A percentile compares a stretch with the other conserved stretches of the same genome.
Evolutionary conservation across 1,139 yeast species (phyloP).

Genomic region (Debaryomyces sp.): DNA sequence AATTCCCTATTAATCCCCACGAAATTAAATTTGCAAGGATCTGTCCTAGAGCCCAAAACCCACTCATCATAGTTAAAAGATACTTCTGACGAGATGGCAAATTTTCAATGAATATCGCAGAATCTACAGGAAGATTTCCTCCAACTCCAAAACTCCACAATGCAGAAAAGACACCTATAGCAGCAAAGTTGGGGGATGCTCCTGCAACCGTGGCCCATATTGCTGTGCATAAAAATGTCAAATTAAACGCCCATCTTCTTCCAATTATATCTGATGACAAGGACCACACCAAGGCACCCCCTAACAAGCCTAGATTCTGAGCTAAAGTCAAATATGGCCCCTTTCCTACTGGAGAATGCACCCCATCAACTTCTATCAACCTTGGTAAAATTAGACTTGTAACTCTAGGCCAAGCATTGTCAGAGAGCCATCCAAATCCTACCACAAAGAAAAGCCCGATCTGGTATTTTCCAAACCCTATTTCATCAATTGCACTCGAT

Average conservation of each 20-base stretch:
- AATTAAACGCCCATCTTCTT: conserved; percentile 45
- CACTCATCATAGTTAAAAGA: conserved; percentile 46
- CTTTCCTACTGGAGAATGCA: conserved; percentile 34
- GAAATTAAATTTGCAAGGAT: conserved; percentile 40
- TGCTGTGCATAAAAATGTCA: conserved; percentile 45
- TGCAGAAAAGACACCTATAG: conserved; percentile 39
- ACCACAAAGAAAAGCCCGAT: conserved; percentile 44
- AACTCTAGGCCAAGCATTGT: conserved; percentile 48
- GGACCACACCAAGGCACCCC: conserved; percentile 48
- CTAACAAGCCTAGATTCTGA: conserved; percentile 45
- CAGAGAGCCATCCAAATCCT: conserved; percentile 50
- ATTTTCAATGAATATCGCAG: conserved; percentile 47
- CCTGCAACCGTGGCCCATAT: conserved; percentile 42
- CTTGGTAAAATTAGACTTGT: conserved; percentile 39
- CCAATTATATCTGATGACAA: conserved; percentile 45
- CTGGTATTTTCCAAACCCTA: conserved; percentile 49
- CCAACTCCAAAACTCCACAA: conserved; percentile 52
- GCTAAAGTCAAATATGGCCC: conserved; percentile 45
- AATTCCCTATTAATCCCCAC: conserved; percentile 45
- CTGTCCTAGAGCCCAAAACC: conserved; percentile 51
- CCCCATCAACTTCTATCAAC: conserved; percentile 40
- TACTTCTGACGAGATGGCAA: conserved; percentile 41
- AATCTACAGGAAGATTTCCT: conserved; percentile 48
- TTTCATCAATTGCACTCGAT: conserved; percentile 38
- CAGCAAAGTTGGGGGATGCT: conserved; percentile 43